Evolutionary conservation across 805 yeast genomes (phyloP), one percentile per base, ranked within the genome.

Genomic region (Wickerhamomyces strasburgensis): DNA sequence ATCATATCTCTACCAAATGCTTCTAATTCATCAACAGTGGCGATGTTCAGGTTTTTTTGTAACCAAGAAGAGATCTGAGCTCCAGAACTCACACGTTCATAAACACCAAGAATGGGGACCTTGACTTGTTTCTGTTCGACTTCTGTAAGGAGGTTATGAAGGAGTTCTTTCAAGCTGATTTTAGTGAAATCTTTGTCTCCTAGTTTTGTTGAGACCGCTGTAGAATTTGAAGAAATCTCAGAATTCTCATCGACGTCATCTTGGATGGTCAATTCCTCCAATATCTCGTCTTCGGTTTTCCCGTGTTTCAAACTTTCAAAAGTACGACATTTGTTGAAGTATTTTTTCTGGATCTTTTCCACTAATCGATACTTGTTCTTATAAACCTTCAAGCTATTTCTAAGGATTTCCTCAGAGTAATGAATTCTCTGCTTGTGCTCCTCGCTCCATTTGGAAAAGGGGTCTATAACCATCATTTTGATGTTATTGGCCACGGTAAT

Each of bases 251-350:
- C 37, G 8, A 51, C 42, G 13, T 31, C 33, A 13, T 46, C 49
- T 6, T 40, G 36, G 6, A 51, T 6, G 3, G 32, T 37, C 42
- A 48, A 42, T 36, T 53, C 55, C 21, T 47, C 35, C 42, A 50
- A 27, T 27, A 67, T 61, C 35, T 68, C 72, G 8, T 71, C 77
- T 16, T 67, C 75, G 10, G 66, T 54, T 38, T 65, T 65, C 30
- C 67, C 68, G 1, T 70, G 59, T 46, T 69, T 74, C 51, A 75
- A 70, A 38, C 81, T 85, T 56, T 85, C 95, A 36, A 83, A 65
- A 42, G 76, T 62, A 35, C 94, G 65, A 57, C 93, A 84, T 54
- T 80, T 82, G 59, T 79, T 83, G 67, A 82, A 84, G 57, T 86
- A 86, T 39, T 71, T 72, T 57, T 74, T 78, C 56, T 78, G 86